Conservation (phyloP, 2,329 filamentous ascomycete genomes). For the Ophiocordyceps camponoti-floridani region DNA sequence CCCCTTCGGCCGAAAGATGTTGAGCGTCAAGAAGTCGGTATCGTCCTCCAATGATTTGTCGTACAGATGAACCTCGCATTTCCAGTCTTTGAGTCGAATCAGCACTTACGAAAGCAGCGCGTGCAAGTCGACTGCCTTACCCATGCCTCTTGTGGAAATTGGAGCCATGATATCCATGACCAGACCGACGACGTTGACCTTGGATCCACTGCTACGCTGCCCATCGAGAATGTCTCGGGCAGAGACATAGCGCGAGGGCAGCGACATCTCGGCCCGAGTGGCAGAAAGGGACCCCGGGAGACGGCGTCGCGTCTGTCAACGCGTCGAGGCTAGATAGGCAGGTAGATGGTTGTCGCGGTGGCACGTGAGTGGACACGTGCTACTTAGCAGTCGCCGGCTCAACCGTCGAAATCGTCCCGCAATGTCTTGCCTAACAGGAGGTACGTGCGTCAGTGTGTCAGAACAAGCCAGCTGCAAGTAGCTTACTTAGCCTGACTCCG, state of each 20-base stretch:
- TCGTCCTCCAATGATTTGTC: slow-evolving; percentile 36
- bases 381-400: background rate
- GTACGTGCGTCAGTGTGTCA: background rate
- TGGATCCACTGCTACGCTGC: slow-evolving; percentile 7
- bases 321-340: background rate
- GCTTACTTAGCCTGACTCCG: background rate
- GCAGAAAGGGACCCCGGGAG: too few relatives aligned
- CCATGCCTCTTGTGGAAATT: slow-evolving; percentile 28
- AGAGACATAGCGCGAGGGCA: slow-evolving; percentile 9
- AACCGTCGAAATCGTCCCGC: too few relatives aligned
- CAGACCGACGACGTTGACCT: slow-evolving; percentile 49
- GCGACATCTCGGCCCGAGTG: background rate
- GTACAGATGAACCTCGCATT: slow-evolving; percentile 40
- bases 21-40: slow-evolving; percentile 23
- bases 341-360: slow-evolving; percentile 4
- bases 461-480: background rate
- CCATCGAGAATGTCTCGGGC: slow-evolving; percentile 26
- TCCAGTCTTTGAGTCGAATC: slow-evolving; percentile 28
- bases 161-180: slow-evolving; percentile 46
- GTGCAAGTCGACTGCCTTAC: slow-evolving; percentile 13
- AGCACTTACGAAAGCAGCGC: too few relatives aligned
- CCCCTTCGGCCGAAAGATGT: slow-evolving; percentile 38
- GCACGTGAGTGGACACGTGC: slow-evolving; percentile 10
- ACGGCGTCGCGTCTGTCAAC: background rate
- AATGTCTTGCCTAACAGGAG: background rate